Base-by-base conservation (phyloP, 805 yeast species). In the Kazachstania africana region DNA sequence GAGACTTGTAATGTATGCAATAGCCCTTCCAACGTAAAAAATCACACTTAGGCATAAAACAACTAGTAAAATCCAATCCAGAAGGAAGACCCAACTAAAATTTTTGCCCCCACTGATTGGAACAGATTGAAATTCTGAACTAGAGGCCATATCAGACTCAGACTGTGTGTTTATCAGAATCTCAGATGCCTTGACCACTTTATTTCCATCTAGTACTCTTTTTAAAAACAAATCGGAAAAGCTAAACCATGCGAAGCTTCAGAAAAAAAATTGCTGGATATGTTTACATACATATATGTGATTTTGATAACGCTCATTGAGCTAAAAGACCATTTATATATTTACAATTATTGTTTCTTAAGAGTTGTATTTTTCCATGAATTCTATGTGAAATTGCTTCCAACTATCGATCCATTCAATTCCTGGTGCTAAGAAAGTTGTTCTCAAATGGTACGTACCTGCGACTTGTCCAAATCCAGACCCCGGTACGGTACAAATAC, bases 401-500 rank as follows among this genome's bases (percentile, higher is more conserved):
- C 96, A 83, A 28, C 65, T 59, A 13, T 71, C 67, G 43, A 85
- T 82, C 84, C 95, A 84, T 45, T 83, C 88, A 16, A 72, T 68
- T 26, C 96, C 97, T 12, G 97, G 96, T 10, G 98, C 94, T 49
- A 91, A 66, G 64, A 91, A 91, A 1, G 99, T 91, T 1, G 98
- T 91, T 67, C 99, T 77, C 47, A 91, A 69, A 53, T 91, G 99
- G 62, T 68, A 79, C 4, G 96, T 85, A 14, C 84, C 94, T 29
- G 75, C 76, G 29, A 67, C 78, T 60, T 91, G 98, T 20, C 97
- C 96, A 48, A 91, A 91, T 0, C 99, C 99, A 21, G 84, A 75
- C 25, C 98, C 99, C 19, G 99, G 97, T 39, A 91, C 94, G 27
- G 94, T 83, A 60, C 99, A 91, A 38, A 91, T 84, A 45, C 99